These are phyloP conservation scores for Rosa chinensis DNA, from an alignment of 306 rosid genomes.

Conservation along the genomic window DNA sequence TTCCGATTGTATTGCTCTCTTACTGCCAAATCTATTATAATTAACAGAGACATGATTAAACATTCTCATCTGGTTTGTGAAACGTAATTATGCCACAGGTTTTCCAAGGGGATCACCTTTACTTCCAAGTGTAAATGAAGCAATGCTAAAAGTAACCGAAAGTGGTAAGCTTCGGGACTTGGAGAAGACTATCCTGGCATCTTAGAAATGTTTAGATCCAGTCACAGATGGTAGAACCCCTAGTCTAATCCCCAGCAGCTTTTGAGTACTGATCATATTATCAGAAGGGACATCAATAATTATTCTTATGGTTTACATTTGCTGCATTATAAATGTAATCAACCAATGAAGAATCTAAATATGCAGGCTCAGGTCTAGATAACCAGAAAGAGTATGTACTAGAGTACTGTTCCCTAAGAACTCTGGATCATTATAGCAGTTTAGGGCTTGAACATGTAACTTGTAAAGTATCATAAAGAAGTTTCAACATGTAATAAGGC, in stretches of 20 bases:
- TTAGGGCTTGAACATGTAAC: neutral
- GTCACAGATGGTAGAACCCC: slow-evolving; percentile 13
- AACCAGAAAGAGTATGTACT: neutral
- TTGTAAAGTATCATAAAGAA: neutral
- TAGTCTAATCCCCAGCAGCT: slow-evolving; percentile 45
- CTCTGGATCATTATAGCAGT: neutral
- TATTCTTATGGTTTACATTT: slow-evolving; percentile 29
- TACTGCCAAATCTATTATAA: neutral
- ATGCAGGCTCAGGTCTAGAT: neutral
- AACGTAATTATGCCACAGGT: slow-evolving; percentile 26
- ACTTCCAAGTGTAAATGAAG: slow-evolving; percentile 31
- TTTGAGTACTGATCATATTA: slow-evolving; percentile 33
- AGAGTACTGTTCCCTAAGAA: no score
- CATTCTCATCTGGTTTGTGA: no score
- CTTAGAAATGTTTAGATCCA: slow-evolving; percentile 27
- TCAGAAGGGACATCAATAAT: slow-evolving; percentile 44
- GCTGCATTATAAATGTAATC: neutral
- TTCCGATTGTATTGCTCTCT: slow-evolving; percentile 25
- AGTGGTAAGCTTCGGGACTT: slow-evolving; percentile 25
- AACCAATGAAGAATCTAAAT: neutral
- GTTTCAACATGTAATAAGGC: no score
- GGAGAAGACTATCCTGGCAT: slow-evolving; percentile 39
- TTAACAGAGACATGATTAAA: neutral
- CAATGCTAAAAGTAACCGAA: slow-evolving; percentile 27
- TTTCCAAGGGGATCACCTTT: slow-evolving; percentile 24